Evolutionary conservation across 2,329 filamentous ascomycete genomes (phyloP).

Genomic region (Rutstroemia sp.): DNA sequence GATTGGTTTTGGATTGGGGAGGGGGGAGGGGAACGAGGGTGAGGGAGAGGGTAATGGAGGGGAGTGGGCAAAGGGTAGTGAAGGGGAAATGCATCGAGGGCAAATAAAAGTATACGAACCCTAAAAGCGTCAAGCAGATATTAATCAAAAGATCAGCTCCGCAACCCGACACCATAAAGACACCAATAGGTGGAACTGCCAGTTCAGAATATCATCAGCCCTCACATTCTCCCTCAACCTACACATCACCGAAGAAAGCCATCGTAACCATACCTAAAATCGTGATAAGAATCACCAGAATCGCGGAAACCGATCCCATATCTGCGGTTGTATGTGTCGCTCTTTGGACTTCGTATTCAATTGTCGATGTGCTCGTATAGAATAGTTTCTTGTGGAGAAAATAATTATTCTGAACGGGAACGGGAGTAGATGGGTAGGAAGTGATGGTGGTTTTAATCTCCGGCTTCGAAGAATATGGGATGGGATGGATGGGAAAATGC

Average conservation of each 20-base stretch:
- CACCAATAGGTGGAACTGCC: constrained; percentile 34
- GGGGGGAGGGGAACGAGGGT: too few relatives aligned
- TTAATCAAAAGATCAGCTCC: constrained; percentile 37
- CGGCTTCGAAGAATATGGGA: too few relatives aligned
- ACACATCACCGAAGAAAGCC: neutral
- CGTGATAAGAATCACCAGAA: constrained; percentile 39
- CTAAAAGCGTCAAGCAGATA: constrained; percentile 33
- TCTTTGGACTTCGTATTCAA: neutral
- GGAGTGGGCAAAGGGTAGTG: constrained; percentile 24
- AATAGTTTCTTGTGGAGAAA: too few relatives aligned
- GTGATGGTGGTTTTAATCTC: too few relatives aligned
- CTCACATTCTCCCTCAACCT: neutral
- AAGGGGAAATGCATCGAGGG: neutral
- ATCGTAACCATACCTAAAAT: constrained; percentile 33
- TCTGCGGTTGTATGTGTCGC: constrained; percentile 10
- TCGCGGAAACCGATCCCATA: constrained; percentile 31
- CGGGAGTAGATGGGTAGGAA: too few relatives aligned
- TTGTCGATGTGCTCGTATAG: neutral
- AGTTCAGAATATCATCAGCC: neutral
- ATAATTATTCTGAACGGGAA: too few relatives aligned
- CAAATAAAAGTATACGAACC: constrained; percentile 19
- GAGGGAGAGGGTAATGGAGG: neutral
- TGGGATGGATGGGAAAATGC: too few relatives aligned
- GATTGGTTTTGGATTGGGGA: neutral
- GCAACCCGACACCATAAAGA: constrained; percentile 34